These are phyloP conservation scores for Isatis tinctoria DNA, from an alignment of 345 rosid species.

Conservation along the genomic window DNA sequence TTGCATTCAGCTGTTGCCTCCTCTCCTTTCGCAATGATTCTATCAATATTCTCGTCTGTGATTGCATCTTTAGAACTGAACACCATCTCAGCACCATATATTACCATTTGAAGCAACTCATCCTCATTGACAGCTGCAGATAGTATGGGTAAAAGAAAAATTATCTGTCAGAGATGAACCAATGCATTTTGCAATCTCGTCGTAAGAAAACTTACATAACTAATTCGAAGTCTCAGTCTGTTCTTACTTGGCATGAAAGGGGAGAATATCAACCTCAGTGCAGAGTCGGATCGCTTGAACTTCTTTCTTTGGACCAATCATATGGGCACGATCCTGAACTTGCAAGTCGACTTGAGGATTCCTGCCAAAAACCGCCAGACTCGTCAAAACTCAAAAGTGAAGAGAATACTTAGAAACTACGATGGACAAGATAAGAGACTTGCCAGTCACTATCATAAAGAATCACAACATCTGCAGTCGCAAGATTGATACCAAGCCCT, in stretches of 20 bases:
- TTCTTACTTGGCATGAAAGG: not conserved
- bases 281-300: constrained; percentile 98
- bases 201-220: constrained; percentile 27
- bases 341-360: constrained; percentile 99
- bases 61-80: constrained; percentile 99
- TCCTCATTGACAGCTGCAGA: constrained; percentile 91
- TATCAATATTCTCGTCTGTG: constrained; percentile 97
- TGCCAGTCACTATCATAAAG: constrained; percentile 99
- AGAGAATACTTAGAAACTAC: not conserved
- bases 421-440: constrained; percentile 20
- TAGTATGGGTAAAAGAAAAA: not conserved
- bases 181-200: not conserved
- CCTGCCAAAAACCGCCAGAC: constrained; percentile 46
- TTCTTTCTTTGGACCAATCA: constrained; percentile 99
- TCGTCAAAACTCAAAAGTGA: constrained; percentile 21
- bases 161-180: not conserved
- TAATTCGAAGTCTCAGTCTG: not conserved
- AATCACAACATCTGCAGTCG: constrained; percentile 99
- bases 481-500: constrained; percentile 99
- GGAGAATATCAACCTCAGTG: constrained; percentile 64
- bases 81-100: constrained; percentile 99
- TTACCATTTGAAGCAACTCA: constrained; percentile 99
- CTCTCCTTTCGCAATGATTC: constrained; percentile 99
- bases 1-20: constrained; percentile 96
- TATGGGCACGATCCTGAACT: constrained; percentile 99